Conservation (phyloP, 345 rosid species). For the Lenwebbia sp. region DNA sequence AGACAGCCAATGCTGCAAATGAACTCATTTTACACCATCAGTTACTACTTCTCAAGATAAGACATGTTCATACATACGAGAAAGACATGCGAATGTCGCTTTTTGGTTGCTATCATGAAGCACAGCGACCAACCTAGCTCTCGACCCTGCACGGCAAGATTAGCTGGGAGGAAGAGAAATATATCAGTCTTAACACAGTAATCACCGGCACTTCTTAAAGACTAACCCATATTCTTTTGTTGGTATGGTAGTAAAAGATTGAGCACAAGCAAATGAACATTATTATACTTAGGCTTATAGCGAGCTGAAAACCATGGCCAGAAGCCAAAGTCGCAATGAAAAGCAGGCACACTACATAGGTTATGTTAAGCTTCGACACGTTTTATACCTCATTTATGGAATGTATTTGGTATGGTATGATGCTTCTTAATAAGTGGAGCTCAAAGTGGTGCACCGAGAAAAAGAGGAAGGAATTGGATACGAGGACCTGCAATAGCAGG, state of each 20-base stretch:
- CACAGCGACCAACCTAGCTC: not conserved
- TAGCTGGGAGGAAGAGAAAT: not conserved
- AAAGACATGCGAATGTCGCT: not conserved
- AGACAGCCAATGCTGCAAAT: not conserved
- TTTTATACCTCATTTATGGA: not conserved
- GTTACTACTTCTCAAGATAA: not conserved
- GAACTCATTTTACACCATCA: not conserved
- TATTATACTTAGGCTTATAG: not conserved
- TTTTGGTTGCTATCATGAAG: not conserved
- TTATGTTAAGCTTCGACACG: not conserved
- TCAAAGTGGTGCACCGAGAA: not conserved
- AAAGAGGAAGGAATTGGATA: not conserved
- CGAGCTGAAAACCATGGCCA: not conserved
- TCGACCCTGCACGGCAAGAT: not conserved
- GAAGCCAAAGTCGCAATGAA: not conserved
- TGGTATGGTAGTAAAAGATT: not conserved
- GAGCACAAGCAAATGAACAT: not conserved
- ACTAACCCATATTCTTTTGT: not conserved
- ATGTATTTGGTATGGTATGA: not conserved
- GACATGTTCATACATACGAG: not conserved
- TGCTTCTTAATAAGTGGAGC: not conserved
- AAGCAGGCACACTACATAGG: not conserved
- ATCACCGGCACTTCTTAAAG: not conserved
- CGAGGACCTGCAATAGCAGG: not conserved
- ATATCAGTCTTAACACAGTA: not conserved